Evolutionary conservation across 371 early-diverging fungal genomes (phyloP).

Genomic region (Apophysomyces variabilis): DNA sequence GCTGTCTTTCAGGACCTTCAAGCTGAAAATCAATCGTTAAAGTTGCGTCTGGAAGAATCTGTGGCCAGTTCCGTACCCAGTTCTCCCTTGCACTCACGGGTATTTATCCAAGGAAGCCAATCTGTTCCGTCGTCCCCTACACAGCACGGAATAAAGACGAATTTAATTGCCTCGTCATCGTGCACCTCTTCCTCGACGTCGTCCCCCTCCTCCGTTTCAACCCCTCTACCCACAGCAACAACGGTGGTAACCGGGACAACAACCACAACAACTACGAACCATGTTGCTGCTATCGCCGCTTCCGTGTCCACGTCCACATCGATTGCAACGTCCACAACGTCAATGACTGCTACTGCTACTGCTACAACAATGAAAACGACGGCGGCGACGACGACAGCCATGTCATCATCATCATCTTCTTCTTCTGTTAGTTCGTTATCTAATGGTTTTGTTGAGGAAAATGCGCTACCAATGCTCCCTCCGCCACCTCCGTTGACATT

Average conservation of each 20-base stretch:
- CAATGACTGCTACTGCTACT: too few species aligned
- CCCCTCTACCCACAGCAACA: too few species aligned
- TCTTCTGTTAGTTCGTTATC: neutral
- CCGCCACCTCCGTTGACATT: neutral
- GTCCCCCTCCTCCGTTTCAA: conserved; percentile 16
- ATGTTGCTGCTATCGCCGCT: too few species aligned
- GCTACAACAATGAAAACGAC: neutral
- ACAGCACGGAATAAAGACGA: neutral
- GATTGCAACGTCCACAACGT: too few species aligned
- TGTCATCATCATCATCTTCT: neutral
- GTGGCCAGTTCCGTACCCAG: neutral
- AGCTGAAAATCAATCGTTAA: neutral
- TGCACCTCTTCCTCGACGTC: conserved; percentile 17
- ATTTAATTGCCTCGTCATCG: too few species aligned
- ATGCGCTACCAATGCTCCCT: neutral
- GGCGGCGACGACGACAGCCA: neutral
- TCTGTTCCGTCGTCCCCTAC: conserved; percentile 1
- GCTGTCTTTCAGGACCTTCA: neutral
- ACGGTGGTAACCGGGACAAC: too few species aligned
- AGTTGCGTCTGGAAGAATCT: neutral
- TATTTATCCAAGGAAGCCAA: neutral
- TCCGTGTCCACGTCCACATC: too few species aligned
- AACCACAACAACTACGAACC: too few species aligned
- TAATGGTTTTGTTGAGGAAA: neutral
- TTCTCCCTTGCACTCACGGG: neutral